These are phyloP conservation scores for Xylaria venustula DNA, from an alignment of 495 filamentous ascomycete species.

Conservation along the genomic window DNA sequence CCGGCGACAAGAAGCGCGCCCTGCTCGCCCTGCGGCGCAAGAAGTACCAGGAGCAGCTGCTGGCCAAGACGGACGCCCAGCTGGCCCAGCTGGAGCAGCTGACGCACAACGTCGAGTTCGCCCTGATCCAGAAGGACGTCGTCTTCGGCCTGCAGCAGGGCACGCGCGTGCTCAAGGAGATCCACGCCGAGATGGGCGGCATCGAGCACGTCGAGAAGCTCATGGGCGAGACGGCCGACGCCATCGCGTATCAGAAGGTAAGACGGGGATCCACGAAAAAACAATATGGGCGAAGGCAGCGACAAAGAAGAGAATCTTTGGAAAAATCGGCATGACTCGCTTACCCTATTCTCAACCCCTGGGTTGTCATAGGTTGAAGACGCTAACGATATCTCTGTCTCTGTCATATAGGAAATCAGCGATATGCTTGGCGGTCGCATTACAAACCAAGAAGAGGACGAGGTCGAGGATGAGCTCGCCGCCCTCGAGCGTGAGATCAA, in stretches of 20 bases:
- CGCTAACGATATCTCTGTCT: neutral
- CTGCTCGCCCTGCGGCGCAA: constrained; percentile 88
- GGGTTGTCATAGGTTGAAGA: no score
- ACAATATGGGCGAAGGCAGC: no score
- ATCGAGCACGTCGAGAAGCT: constrained; percentile 89
- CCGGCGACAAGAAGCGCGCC: constrained; percentile 74
- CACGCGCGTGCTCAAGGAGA: constrained; percentile 82
- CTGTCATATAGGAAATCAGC: constrained; percentile 68
- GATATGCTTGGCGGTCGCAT: constrained; percentile 84
- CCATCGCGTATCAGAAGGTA: constrained; percentile 82
- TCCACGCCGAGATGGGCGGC: constrained; percentile 94
- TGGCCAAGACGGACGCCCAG: constrained; percentile 87
- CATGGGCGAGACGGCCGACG: constrained; percentile 88
- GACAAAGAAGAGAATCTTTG: no score
- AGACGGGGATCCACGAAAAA: no score
- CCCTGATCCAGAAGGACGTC: constrained; percentile 92
- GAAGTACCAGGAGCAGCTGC: constrained; percentile 92
- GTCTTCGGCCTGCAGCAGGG: constrained; percentile 90
- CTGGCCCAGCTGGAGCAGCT: constrained; percentile 84
- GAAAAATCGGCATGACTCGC: no score
- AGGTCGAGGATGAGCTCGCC: constrained; percentile 93
- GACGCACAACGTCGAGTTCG: constrained; percentile 83
- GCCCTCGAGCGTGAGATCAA: constrained; percentile 69
- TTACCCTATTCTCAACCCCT: no score
- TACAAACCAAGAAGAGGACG: constrained; percentile 92